Evolutionary conservation across 2,329 filamentous ascomycete genomes (phyloP), one percentile per base, ranked within the genome.

Genomic region (Aureobasidium melanogenum): DNA sequence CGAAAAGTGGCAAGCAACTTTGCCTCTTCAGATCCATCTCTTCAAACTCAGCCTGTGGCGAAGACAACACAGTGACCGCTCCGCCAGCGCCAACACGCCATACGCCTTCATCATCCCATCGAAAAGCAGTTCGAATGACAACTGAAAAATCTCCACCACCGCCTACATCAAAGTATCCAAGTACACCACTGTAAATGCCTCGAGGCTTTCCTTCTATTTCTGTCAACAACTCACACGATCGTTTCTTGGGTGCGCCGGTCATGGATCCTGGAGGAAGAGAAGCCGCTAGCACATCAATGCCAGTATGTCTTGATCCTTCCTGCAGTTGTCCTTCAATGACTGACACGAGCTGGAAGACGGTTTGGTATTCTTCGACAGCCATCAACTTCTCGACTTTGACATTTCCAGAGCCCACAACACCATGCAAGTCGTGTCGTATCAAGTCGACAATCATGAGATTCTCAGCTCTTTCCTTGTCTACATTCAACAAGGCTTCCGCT

Each of bases 371-470:
- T 73, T 97, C 92, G 0, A 97, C 88, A 62, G 86, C 83, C 77
- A 97, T 88, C 26, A 97, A 77, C 60, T 91, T 87, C 15, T 86
- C 84, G 1, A 96, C 91, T 6, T 76, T 72, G 0, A 97, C 91
- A 62, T 83, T 82, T 0, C 85, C 86, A 1, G 88, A 82, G 5
- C 89, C 89, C 63, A 88, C 90, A 9, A 96, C 86, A n/a, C 87
- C 85, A 73, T 95, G 88, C 14, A 97, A 79, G 72, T 97, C 93
- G 70, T 97, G 93, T 0, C 93, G 84, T n/a, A 97, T 94, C 0
- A 97, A 80, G 72, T 97, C 93, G 2, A 96, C 92, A 68, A 97
- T 97, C 94, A 97, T 97, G 26, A 97, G 82, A 70, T 97, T 97
- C 77, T 97, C 93, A 0, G 93, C 93, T 68, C 89, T 86, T 73